Percentiles rank a stretch among this genome's conserved stretches.
These are phyloP conservation scores for Pontederia paniculata DNA, from an alignment of 176 grass and related monocot genomes.

Conservation along the genomic window DNA sequence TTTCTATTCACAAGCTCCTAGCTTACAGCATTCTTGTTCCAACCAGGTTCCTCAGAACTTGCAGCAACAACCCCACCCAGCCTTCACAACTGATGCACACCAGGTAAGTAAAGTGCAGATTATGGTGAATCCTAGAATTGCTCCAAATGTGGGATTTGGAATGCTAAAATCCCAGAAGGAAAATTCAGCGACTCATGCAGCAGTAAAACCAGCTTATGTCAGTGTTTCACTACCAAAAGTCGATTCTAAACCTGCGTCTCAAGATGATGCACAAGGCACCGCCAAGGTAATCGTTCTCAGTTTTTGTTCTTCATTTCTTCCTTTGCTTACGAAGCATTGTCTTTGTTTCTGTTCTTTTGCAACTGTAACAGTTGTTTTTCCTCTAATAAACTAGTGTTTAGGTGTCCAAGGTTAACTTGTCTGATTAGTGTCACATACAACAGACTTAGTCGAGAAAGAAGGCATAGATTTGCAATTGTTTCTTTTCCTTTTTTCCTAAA, in stretches of 20 bases:
- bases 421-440: too few relatives aligned
- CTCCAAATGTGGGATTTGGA: conserved; percentile 53
- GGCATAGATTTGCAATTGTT: too few relatives aligned
- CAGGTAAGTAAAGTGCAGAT: conserved; percentile 75
- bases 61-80: conserved; percentile 35
- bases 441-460: too few relatives aligned
- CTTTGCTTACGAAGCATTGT: too few relatives aligned
- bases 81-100: conserved; percentile 20
- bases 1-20: conserved; percentile 52
- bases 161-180: conserved; percentile 53
- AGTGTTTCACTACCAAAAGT: conserved; percentile 50
- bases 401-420: too few relatives aligned
- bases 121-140: conserved; percentile 72
- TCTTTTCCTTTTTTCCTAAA: too few relatives aligned
- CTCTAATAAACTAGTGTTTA: too few relatives aligned
- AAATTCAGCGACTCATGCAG: conserved; percentile 31
- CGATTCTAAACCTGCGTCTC: conserved; percentile 30
- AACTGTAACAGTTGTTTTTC: too few relatives aligned
- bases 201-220: conserved; percentile 68
- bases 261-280: conserved; percentile 26
- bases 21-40: conserved; percentile 35
- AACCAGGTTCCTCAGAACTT: conserved; percentile 46
- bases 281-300: too few relatives aligned
- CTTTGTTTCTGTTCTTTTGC: too few relatives aligned
- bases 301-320: too few relatives aligned